A percentile compares a stretch with the other conserved stretches of the same genome.
Conservation (phyloP, 768 basidiomycete species). For the Solioccasus polychromus region DNA sequence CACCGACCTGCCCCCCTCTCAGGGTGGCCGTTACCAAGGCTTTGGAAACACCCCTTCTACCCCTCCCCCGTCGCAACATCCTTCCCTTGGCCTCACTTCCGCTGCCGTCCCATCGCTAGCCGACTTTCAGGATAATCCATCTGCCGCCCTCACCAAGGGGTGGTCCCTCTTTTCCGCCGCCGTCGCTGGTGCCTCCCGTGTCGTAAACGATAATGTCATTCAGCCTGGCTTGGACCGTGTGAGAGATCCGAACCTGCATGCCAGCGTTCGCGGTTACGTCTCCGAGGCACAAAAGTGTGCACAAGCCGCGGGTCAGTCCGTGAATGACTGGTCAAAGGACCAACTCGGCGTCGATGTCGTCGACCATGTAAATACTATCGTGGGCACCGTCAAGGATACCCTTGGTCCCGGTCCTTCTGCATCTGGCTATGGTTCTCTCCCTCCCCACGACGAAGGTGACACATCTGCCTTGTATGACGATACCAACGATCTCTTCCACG, state of each 20-base stretch:
- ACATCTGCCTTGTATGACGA: constrained; percentile 62
- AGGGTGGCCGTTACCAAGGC: constrained; percentile 91
- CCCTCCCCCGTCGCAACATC: constrained; percentile 49
- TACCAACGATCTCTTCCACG: constrained; percentile 58
- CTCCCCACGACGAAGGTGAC: constrained; percentile 49
- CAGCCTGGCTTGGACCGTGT: constrained; percentile 86
- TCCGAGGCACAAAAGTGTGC: constrained; percentile 66
- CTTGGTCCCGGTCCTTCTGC: constrained; percentile 55
- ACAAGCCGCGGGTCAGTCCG: constrained; percentile 55
- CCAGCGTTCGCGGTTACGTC: constrained; percentile 70
- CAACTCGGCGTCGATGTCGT: constrained; percentile 86
- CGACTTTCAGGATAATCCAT: constrained; percentile 85
- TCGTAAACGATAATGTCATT: constrained; percentile 81
- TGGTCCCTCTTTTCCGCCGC: constrained; percentile 95
- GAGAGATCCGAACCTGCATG: constrained; percentile 76
- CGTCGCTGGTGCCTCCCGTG: constrained; percentile 74
- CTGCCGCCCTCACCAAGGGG: constrained; percentile 84
- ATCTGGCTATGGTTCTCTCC: constrained; percentile 48
- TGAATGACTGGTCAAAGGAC: constrained; percentile 74
- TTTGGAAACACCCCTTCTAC: constrained; percentile 86
- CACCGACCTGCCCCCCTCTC: constrained; percentile 81
- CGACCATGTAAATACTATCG: constrained; percentile 68
- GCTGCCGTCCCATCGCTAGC: constrained; percentile 71
- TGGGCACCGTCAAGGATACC: constrained; percentile 58
- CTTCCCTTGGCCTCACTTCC: constrained; percentile 73